phyloP scores from a whole-genome alignment of 495 filamentous ascomycete species.

The Jackrogersella minutella region DNA sequence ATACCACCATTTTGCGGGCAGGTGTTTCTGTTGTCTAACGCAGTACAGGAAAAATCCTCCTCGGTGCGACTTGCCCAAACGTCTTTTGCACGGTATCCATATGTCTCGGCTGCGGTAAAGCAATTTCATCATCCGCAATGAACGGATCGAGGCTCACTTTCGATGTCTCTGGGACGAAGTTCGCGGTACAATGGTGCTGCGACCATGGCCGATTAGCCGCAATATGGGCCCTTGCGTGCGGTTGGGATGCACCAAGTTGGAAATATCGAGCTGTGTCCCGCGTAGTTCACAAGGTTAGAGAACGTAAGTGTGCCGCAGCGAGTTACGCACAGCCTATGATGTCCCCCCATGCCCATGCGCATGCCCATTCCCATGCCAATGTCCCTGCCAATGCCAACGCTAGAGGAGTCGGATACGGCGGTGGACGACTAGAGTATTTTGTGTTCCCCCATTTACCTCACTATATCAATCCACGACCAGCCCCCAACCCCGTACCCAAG shows the following conservation, averaged over 20 bases:
- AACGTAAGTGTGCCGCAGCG: not conserved
- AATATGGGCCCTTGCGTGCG: slow-evolving; percentile 47
- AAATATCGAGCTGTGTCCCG: slow-evolving; percentile 2
- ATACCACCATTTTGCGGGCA: not conserved
- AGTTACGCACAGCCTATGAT: too few relatives aligned
- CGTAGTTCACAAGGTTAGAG: slow-evolving; percentile 14
- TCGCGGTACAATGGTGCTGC: slow-evolving; percentile 47
- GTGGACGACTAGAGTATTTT: not conserved
- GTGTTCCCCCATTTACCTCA: not conserved
- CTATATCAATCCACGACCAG: not conserved
- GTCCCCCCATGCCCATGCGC: too few relatives aligned
- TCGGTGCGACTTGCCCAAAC: slow-evolving; percentile 19
- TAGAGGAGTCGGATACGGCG: slow-evolving; percentile 36
- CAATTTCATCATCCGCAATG: not conserved
- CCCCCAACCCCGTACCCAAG: not conserved
- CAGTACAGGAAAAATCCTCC: slow-evolving; percentile 4
- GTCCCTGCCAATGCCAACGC: too few relatives aligned
- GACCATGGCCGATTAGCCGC: slow-evolving; percentile 43
- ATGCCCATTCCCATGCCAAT: too few relatives aligned
- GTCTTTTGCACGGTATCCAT: not conserved
- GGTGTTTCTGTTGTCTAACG: slow-evolving; percentile 2
- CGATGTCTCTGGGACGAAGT: not conserved
- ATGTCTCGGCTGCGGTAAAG: slow-evolving; percentile 29
- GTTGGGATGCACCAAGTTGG: slow-evolving; percentile 16
- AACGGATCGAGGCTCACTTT: not conserved